phyloP scores from a whole-genome alignment of 768 basidiomycete genomes.

The Vishniacozyma victoriae region DNA sequence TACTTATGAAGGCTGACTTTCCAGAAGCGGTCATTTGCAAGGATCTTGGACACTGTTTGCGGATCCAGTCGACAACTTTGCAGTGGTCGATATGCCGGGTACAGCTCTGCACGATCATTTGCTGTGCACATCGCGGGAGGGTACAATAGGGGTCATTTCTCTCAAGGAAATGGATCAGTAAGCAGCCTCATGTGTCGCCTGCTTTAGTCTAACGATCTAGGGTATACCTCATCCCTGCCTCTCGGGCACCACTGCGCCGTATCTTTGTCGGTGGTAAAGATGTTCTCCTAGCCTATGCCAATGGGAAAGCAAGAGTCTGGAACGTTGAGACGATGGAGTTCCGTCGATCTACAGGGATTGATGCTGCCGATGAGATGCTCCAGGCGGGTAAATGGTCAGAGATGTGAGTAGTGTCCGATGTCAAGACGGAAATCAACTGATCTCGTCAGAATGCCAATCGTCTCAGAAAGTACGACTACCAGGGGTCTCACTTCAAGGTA shows the following conservation, averaged over 20 bases:
- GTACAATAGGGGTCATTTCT: constrained; percentile 75
- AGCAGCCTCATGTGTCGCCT: constrained; percentile 38
- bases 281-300: constrained; percentile 67
- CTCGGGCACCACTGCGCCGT: constrained; percentile 59
- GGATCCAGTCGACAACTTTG: constrained; percentile 52
- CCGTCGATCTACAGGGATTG: constrained; percentile 69
- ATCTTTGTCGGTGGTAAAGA: constrained; percentile 66
- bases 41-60: constrained; percentile 71
- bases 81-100: constrained; percentile 24
- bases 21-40: constrained; percentile 53
- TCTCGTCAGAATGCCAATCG: too few relatives aligned
- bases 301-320: constrained; percentile 78
- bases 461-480: too few relatives aligned
- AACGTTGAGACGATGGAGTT: constrained; percentile 76
- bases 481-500: too few relatives aligned
- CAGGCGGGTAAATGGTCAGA: constrained; percentile 67
- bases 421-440: too few relatives aligned
- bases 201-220: constrained; percentile 48
- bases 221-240: constrained; percentile 73
- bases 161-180: constrained; percentile 70
- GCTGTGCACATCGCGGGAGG: constrained; percentile 68
- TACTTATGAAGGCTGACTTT: neutral
- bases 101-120: constrained; percentile 61
- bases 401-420: constrained; percentile 55
- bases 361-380: constrained; percentile 71